Conservation (phyloP, 1,284 basidiomycete species). For the Malassezia vespertilionis region DNA sequence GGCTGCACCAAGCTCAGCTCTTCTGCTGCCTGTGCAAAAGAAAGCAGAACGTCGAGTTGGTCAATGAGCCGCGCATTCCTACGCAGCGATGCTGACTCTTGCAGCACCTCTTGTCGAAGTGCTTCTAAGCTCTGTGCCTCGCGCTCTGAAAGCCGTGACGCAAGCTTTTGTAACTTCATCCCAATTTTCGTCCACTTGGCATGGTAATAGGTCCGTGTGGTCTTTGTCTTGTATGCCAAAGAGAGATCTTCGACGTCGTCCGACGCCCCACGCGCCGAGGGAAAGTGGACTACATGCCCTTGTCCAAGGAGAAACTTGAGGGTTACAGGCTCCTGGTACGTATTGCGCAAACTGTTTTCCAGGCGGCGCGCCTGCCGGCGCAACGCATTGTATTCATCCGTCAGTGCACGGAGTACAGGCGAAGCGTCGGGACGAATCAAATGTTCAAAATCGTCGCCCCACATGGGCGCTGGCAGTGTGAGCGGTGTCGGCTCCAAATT, state of each 20-base stretch:
- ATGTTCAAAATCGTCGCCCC: conserved; percentile 42
- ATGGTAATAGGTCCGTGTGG: conserved; percentile 35
- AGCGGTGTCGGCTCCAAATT: not conserved
- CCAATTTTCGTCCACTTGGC: conserved; percentile 28
- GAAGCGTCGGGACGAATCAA: conserved; percentile 35
- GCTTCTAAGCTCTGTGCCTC: conserved; percentile 29
- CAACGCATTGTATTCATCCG: conserved; percentile 20
- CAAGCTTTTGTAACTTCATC: conserved; percentile 18
- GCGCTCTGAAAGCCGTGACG: conserved; percentile 20
- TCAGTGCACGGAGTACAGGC: conserved; percentile 19
- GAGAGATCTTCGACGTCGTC: conserved; percentile 20
- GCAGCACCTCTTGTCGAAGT: conserved; percentile 29
- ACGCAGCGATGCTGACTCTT: conserved; percentile 45
- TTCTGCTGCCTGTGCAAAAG: conserved; percentile 69
- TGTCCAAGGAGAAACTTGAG: conserved; percentile 36
- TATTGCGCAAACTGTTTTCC: conserved; percentile 21
- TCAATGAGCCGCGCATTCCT: conserved; percentile 70
- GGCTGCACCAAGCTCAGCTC: conserved; percentile 72
- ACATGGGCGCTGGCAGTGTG: conserved; percentile 8
- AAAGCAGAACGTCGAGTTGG: conserved; percentile 73
- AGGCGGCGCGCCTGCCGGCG: conserved; percentile 22
- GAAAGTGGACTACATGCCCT: conserved; percentile 40
- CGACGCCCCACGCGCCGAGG: conserved; percentile 1
- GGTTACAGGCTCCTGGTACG: conserved; percentile 21
- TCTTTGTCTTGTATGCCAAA: conserved; percentile 29